Evolutionary conservation across 495 filamentous ascomycete genomes (phyloP).

Genomic region (Lasiosphaeria miniovina): DNA sequence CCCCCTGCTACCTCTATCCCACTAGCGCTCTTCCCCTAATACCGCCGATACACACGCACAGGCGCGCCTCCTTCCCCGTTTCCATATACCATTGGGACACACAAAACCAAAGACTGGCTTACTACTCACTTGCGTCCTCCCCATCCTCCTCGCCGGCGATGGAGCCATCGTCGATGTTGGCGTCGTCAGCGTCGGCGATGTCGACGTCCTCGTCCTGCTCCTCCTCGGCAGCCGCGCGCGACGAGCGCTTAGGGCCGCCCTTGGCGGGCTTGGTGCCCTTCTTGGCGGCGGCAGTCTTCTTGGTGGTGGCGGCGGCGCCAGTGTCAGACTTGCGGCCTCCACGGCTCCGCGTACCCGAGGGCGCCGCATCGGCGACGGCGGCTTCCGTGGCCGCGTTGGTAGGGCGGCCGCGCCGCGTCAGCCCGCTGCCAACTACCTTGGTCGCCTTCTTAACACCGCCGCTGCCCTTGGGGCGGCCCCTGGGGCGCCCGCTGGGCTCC

Average conservation of each 20-base stretch:
- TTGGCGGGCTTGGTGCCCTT: slow-evolving; percentile 26
- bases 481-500: slow-evolving; percentile 38
- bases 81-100: not conserved
- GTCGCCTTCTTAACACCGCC: slow-evolving; percentile 36
- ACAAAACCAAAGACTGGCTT: not conserved
- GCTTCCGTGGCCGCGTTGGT: slow-evolving; percentile 24
- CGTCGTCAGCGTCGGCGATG: slow-evolving; percentile 18
- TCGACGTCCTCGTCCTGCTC: slow-evolving; percentile 18
- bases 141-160: slow-evolving; percentile 20
- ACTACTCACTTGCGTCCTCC: slow-evolving; percentile 20
- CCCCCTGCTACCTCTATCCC: too few relatives aligned
- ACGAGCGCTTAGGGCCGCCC: slow-evolving; percentile 25
- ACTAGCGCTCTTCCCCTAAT: not conserved
- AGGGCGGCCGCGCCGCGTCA: slow-evolving; percentile 37
- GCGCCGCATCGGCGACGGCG: slow-evolving; percentile 8
- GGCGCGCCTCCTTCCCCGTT: not conserved
- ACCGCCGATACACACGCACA: not conserved
- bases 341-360: slow-evolving; percentile 1
- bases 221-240: slow-evolving; percentile 13
- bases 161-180: slow-evolving; percentile 13
- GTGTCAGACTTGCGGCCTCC: slow-evolving; percentile 8
- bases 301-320: not conserved
- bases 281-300: slow-evolving; percentile 15
- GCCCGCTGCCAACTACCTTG: slow-evolving; percentile 10
- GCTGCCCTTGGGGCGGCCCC: slow-evolving; percentile 44